Base-by-base conservation (phyloP, 768 basidiomycete genomes). In the Brasilioporus rufonigricans region DNA sequence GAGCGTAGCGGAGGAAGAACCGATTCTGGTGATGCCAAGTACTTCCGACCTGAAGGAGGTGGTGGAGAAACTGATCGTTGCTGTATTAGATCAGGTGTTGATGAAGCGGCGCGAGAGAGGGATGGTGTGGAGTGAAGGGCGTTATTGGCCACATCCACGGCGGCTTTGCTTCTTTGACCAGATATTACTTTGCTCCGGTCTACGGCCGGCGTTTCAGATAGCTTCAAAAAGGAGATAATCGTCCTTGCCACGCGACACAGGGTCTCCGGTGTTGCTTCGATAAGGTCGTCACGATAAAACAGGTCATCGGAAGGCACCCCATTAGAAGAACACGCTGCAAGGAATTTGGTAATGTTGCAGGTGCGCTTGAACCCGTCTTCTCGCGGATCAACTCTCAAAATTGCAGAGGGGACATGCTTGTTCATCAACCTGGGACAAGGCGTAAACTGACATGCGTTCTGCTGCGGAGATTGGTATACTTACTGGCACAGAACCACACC, bases 401-500 rank as follows among this genome's bases (percentile, higher is more conserved):
- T 77, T 47, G 77, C 76, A 36, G 78, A 79, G 6, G 83, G 82
- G 54, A 83, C 78, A 45, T 91, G 82, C 67, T 86, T 89, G 72
- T 91, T 91, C 77, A 91, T 78, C 56, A 93, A 78, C 58, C 92
- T 93, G 56, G 46, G 41, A 41, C 50, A 41, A 52, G 38, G 24
- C 31, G 41, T 48, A 45, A 27, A 48, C 36, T 26, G 49, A 48
- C 60, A 50, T 35, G 23, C 45, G 19, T 31, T 44, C 41, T 48
- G 49, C 58, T 29, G 43, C 53, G 38, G 48, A 44, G 52, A 60
- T 26, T 54, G 40, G 38, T 48, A 58, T 33, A 85, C 93, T 74
- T 65, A 95, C 93, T 91, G 86, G 84, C 93, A 94, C 23, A 96
- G 78, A 21, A 95, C 81, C 69, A 85, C 88, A 1, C 93, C 93